Conservation (phyloP, 139 green algal genomes). For the Gonium pectorale region DNA sequence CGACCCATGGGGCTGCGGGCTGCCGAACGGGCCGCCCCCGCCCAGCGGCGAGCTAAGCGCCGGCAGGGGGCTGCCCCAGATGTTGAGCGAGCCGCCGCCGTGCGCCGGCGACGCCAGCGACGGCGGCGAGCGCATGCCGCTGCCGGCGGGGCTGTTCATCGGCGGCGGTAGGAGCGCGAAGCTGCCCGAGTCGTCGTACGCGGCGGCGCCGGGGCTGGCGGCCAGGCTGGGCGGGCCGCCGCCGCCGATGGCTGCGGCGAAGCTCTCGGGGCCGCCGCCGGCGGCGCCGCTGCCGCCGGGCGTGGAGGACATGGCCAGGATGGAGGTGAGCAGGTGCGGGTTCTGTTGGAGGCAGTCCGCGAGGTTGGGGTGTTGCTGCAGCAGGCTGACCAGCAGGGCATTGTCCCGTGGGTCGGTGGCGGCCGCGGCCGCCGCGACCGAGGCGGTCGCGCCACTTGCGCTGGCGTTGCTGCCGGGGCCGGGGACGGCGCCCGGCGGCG, state of each 20-base stretch:
- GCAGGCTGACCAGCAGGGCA: constrained; percentile 14
- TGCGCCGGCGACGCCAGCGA: constrained; percentile 8
- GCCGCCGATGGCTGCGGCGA: background rate
- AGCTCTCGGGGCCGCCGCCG: background rate
- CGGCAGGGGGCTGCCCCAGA: background rate
- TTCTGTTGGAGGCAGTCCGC: constrained; percentile 6
- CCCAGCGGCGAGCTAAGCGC: background rate
- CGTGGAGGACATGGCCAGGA: background rate
- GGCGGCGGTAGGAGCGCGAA: background rate
- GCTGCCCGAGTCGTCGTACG: background rate
- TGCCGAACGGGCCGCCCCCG: background rate
- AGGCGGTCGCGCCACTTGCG: background rate
- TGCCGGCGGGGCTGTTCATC: background rate
- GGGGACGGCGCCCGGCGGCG: background rate
- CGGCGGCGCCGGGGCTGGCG: background rate
- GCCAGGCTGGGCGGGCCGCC: background rate
- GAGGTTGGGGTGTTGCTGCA: constrained; percentile 34
- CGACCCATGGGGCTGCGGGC: background rate
- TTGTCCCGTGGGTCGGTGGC: background rate
- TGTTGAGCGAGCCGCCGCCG: background rate
- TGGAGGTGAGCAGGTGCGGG: constrained; percentile 13
- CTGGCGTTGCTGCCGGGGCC: background rate
- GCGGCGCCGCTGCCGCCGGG: background rate
- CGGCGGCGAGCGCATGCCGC: constrained; percentile 16
- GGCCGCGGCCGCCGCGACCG: background rate